These are phyloP conservation scores for Rhizopogon vinicolor DNA, from an alignment of 768 basidiomycete genomes.

Conservation along the genomic window DNA sequence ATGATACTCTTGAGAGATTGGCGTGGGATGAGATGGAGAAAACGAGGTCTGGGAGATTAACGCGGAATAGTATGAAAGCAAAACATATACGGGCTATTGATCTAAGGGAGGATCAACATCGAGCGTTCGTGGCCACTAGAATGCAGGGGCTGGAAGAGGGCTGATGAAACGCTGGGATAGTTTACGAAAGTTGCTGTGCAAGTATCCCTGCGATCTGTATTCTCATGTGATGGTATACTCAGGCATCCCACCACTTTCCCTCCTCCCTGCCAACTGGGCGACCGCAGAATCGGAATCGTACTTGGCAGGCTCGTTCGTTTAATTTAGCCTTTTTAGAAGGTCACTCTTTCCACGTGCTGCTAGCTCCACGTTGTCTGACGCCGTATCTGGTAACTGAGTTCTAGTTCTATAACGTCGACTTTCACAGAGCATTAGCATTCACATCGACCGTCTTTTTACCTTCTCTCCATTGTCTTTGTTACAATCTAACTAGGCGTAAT, in stretches of 20 bases:
- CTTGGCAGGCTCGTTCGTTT: slow-evolving; percentile 11
- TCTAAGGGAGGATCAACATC: slow-evolving; percentile 34
- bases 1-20: slow-evolving; percentile 41
- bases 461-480: background rate
- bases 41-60: slow-evolving; percentile 37
- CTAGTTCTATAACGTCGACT: slow-evolving; percentile 27
- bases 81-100: slow-evolving; percentile 41
- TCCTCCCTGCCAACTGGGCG: slow-evolving; percentile 3
- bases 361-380: slow-evolving; percentile 22
- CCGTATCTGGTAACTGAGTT: slow-evolving; percentile 16
- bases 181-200: slow-evolving; percentile 3
- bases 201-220: slow-evolving; percentile 7
- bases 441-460: slow-evolving; percentile 7
- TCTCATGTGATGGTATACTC: slow-evolving; percentile 1
- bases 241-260: slow-evolving; percentile 5
- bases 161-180: background rate
- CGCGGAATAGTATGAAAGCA: slow-evolving; percentile 51
- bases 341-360: slow-evolving; percentile 23
- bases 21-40: slow-evolving; percentile 29
- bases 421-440: slow-evolving; percentile 12
- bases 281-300: slow-evolving; percentile 5
- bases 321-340: slow-evolving; percentile 19
- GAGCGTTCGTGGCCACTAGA: slow-evolving; percentile 24
- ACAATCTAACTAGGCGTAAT: slow-evolving; percentile 7
- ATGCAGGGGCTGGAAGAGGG: slow-evolving; percentile 3